Base-by-base conservation (phyloP, 345 rosid genomes). In the Firmiana major region DNA sequence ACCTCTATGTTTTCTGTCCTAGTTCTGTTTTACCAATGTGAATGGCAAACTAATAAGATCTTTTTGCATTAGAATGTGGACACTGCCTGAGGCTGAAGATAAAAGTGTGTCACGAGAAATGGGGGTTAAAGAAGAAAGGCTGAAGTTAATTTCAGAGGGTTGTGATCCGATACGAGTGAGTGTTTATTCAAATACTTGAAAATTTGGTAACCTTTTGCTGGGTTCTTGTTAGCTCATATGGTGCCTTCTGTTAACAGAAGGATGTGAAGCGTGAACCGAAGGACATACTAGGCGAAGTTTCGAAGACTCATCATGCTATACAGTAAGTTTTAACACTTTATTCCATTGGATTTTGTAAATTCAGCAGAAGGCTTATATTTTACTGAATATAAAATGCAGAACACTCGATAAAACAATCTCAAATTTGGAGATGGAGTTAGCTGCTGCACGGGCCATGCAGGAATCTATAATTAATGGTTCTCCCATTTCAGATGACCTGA, bases 81-180 rank as follows among this genome's bases (percentile, higher is more conserved):
- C 84, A 5, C 89, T 91, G 67, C 97, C 99, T 15, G 98, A 96
- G 83, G 87, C 97, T 21, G 97, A 96, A 81, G 87, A 80, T 72
- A 87, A 80, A 80, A 79, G 73, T 76, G 67, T 88, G 65, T 79
- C 90, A 40, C 79, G 86, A 62, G 85, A 79, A 58, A 79, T 78
- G 11, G 49, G 48, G 17, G 58, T 81, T 5, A 87, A 83, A 79
- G 89, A 88, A 65, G 92, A 89, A 76, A 84, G 86, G 73, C 78
- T 87, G 58, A 82, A 84, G 77, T 75, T 93, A 80, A 84, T 88
- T 71, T 79, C 97, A 7, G 97, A 88, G 76, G 97, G 94, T 21
- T 93, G 97, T 81, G 87, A 82, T 65, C 88, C 89, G 34, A 81
- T 90, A 49, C 84, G 82, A 70, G 98, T 91, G 84, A 90, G 91